phyloP scores from a whole-genome alignment of 768 basidiomycete genomes.

The Agrocybe pediades region DNA sequence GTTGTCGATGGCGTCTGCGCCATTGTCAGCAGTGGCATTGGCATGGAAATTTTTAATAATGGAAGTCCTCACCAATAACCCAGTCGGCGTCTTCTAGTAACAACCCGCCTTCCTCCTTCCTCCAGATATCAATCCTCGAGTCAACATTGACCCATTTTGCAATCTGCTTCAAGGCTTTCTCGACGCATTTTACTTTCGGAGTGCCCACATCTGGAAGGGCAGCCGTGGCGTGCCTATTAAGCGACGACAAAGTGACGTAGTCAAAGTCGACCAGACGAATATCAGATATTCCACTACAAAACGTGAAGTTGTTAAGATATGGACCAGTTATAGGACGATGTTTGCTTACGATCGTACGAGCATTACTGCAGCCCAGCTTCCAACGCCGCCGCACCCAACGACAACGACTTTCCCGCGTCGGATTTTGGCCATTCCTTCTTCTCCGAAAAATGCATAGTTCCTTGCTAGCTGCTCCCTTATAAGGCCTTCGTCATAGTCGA shows the following conservation, averaged over 20 bases:
- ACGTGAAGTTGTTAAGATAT: constrained; percentile 2
- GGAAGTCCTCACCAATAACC: constrained; percentile 72
- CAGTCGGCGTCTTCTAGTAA: constrained; percentile 88
- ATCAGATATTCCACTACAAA: constrained; percentile 65
- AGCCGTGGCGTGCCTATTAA: constrained; percentile 95
- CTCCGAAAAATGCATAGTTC: constrained; percentile 94
- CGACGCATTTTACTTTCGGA: constrained; percentile 84
- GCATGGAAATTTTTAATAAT: not conserved
- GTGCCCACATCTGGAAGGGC: constrained; percentile 88
- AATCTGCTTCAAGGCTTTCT: constrained; percentile 66
- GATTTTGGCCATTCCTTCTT: constrained; percentile 82
- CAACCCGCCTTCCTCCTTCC: constrained; percentile 72
- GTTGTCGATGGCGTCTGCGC: constrained; percentile 91
- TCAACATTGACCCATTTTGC: constrained; percentile 91
- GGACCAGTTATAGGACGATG: not conserved
- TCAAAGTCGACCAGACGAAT: constrained; percentile 93
- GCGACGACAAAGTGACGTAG: constrained; percentile 91
- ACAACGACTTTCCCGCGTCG: constrained; percentile 78
- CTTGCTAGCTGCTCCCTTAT: constrained; percentile 89
- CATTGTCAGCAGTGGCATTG: not conserved
- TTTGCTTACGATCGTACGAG: constrained; percentile 79
- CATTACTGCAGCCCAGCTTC: constrained; percentile 96
- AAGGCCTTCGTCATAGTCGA: constrained; percentile 73
- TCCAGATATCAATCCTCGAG: constrained; percentile 81
- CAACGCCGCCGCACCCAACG: constrained; percentile 96